Evolutionary conservation across 2,329 filamentous ascomycete genomes (phyloP), one percentile per base, ranked within the genome.

Genomic region (Neopestalotiopsis clavispora): DNA sequence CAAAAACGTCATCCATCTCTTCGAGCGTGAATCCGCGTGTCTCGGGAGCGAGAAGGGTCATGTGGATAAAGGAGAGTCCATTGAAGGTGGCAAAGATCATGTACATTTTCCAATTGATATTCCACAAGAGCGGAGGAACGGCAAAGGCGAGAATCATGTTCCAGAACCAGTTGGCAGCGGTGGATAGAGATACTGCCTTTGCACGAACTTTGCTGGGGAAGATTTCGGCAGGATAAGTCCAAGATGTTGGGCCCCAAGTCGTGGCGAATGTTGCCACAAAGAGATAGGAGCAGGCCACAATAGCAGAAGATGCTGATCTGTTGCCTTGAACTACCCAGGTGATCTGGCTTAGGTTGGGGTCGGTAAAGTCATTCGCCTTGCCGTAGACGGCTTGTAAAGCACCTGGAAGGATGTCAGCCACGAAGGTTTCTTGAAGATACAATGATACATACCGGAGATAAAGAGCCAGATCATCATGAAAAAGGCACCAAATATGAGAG

Each of bases 1-100:
- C 84, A 77, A 95, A 95, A 71, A 94, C 90, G 14, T 88, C 88
- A 72, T 93, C 91, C 78, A 94, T 90, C 76, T 95, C 92, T 76
- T 95, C 92, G 1, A 95, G 87, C 0, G 91, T 92, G 80, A 90
- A 92, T 13, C 91, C 91, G 52, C 89, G 88, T 0, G 92, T 94
- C 80, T 94, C 85, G 0, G 91, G 91, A 1, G 83, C 82, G 28
- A 83, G 76, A 71, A 94, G 84, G 77, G 88, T 88, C 75, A 92
- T 89, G 77, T 94, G 91, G 65, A 94, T 77, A 56, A 90, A 89
- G 74, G 92, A 92, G 5, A 85, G 84, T 1, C 85, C 85, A 76
- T 92, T 92, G 83, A 94, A 94, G 17, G 89, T 85, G 13, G 86
- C 93, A 75, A 95, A 95, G 71, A 95, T 84, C 78, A 94, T 87